Base-by-base conservation (phyloP, 139 green algal species). In the Pseudopediastrum boryanum region DNA sequence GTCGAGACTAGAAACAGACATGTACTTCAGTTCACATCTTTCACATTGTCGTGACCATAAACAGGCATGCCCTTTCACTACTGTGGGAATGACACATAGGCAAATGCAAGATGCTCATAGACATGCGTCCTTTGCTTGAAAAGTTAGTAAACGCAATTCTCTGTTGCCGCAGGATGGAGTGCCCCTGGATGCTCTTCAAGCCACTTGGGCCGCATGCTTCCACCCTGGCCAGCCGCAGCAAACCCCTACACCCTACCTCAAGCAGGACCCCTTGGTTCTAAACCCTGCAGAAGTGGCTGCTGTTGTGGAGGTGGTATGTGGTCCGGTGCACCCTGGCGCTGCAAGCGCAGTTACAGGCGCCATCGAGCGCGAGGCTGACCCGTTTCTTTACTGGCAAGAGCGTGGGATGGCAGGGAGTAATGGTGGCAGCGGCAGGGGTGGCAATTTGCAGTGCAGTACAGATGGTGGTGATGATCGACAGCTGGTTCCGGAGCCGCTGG, bases 251-350 rank as follows among this genome's bases (percentile, higher is more conserved):
- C 81, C 85, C 0, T 92, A 92, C 81, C 75, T 59, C 13, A 48
- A 88, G 52, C 88, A 92, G 74, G 88, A 88, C 27, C 70, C 64
- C 31, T 67, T 89, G 46, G 36, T 58, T 0, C 19, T 87, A 13
- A 50, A 25, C 6, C 54, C 77, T 46, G 44, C 50, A 23, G 88
- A 91, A 58, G 66, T 90, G 33, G 75, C 74, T 29, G 88, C 88
- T 21, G 78, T 86, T 4, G 68, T 92, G 35, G 88, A 91, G 61
- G 80, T 84, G 27, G 77, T 86, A 8, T 84, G 85, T 69, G 83
- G 85, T 13, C 64, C 52, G 50, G 64, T 63, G 10, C 59, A 70
- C 46, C 48, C 51, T 44, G 71, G 25, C 35, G 33, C 67, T 0
- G 42, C 77, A 12, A 69, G 67, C 38, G 67, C 77, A 3, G 54